phyloP scores from a whole-genome alignment of 2,329 filamentous ascomycete genomes.

The Seiridium cupressi region DNA sequence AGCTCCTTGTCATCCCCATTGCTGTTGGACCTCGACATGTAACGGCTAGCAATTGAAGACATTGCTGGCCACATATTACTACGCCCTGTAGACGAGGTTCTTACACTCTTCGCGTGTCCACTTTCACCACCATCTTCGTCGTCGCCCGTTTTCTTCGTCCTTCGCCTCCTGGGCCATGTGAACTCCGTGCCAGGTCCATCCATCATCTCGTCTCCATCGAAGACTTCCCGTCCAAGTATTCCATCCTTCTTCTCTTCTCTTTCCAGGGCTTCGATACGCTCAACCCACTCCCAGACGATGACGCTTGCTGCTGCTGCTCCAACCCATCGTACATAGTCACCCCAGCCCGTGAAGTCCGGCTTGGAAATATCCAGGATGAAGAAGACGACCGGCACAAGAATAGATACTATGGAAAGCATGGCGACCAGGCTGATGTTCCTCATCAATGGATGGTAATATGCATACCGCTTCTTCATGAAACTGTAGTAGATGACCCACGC shows the following conservation, averaged over 20 bases:
- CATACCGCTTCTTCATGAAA: constrained; percentile 86
- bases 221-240: constrained; percentile 85
- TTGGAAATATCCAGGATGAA: constrained; percentile 89
- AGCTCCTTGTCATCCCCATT: constrained; percentile 14
- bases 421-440: constrained; percentile 83
- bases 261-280: constrained; percentile 88
- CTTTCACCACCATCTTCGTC: constrained; percentile 30
- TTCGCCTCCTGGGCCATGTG: constrained; percentile 40
- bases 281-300: constrained; percentile 98
- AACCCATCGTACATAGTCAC: constrained; percentile 96
- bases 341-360: constrained; percentile 84
- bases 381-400: constrained; percentile 87
- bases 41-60: constrained; percentile 37
- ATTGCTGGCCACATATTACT: constrained; percentile 38
- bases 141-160: constrained; percentile 19
- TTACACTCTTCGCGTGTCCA: constrained; percentile 18
- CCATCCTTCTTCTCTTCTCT: constrained; percentile 93
- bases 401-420: constrained; percentile 72
- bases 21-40: constrained; percentile 27
- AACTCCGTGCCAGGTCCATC: constrained; percentile 57
- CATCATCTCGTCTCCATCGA: constrained; percentile 91
- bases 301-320: constrained; percentile 90
- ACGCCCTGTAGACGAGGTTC: constrained; percentile 21
- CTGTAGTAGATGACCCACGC: constrained; percentile 94
- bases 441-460: constrained; percentile 89